Conservation (phyloP, 768 basidiomycete genomes). For the Tricholoma saponaceum region DNA sequence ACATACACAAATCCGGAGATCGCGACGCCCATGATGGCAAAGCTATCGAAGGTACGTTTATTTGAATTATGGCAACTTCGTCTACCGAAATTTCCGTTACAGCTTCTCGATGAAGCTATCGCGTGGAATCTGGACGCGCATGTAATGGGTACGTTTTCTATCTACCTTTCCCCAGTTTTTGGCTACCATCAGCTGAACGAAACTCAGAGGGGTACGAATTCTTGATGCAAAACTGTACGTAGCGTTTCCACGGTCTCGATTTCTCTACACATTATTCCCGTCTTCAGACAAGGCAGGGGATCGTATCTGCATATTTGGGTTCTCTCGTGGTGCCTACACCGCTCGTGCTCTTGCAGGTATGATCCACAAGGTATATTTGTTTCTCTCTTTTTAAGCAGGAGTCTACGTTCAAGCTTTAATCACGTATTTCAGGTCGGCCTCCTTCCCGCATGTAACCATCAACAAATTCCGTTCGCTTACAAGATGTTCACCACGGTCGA, state of each 20-base stretch:
- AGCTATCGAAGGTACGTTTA: constrained; percentile 33
- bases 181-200: neutral
- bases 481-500: constrained; percentile 41
- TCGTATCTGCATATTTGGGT: constrained; percentile 47
- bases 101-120: constrained; percentile 39
- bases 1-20: constrained; percentile 52
- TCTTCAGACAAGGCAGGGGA: constrained; percentile 42
- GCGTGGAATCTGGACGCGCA: constrained; percentile 51
- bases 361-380: constrained; percentile 50
- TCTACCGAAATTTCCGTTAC: neutral
- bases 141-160: constrained; percentile 37
- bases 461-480: constrained; percentile 61
- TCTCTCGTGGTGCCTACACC: constrained; percentile 59
- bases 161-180: neutral
- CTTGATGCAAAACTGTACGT: constrained; percentile 53
- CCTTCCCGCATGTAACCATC: constrained; percentile 46
- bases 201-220: constrained; percentile 50
- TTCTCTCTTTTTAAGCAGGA: neutral
- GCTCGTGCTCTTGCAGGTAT: constrained; percentile 36
- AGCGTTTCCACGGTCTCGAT: neutral
- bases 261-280: neutral
- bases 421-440: constrained; percentile 42
- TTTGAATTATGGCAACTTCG: too few species aligned
- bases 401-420: too few species aligned
- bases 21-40: constrained; percentile 41